Evolutionary conservation across 1,284 basidiomycete species (phyloP).

Genomic region (Sphaerobolus stellatus): DNA sequence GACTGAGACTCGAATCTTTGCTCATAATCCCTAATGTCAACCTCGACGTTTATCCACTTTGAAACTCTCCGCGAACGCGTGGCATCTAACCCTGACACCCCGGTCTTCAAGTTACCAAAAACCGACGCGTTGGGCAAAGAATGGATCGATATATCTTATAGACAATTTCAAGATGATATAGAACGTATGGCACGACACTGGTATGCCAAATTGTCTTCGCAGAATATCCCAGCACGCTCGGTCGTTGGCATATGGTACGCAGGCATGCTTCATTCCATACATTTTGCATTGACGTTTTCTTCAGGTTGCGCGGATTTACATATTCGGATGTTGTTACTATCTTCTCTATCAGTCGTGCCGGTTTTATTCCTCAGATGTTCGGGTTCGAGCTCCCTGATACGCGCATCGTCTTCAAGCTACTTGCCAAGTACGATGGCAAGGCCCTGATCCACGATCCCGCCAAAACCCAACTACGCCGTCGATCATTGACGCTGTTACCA

Average conservation of each 20-base stretch:
- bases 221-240: conserved; percentile 48
- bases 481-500: conserved; percentile 38
- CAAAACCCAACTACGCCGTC: conserved; percentile 35
- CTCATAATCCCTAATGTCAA: too few relatives aligned
- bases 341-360: conserved; percentile 68
- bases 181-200: conserved; percentile 56
- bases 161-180: conserved; percentile 53
- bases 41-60: conserved; percentile 9
- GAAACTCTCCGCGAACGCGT: conserved; percentile 11
- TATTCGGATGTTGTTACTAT: conserved; percentile 68
- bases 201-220: conserved; percentile 42
- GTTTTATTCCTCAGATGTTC: conserved; percentile 71
- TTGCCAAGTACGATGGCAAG: conserved; percentile 53
- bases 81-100: conserved; percentile 9
- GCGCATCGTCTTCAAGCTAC: conserved; percentile 62
- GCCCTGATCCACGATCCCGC: conserved; percentile 58
- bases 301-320: conserved; percentile 64
- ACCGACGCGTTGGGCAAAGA: conserved; percentile 18
- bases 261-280: conserved; percentile 6
- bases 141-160: conserved; percentile 55
- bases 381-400: conserved; percentile 69
- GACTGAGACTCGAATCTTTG: too few relatives aligned
- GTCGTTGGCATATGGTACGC: conserved; percentile 65
- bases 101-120: conserved; percentile 11
- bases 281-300: conserved; percentile 12